Base-by-base conservation (phyloP, 2,329 filamentous ascomycete species). In the Colletotrichum kahawae region DNA sequence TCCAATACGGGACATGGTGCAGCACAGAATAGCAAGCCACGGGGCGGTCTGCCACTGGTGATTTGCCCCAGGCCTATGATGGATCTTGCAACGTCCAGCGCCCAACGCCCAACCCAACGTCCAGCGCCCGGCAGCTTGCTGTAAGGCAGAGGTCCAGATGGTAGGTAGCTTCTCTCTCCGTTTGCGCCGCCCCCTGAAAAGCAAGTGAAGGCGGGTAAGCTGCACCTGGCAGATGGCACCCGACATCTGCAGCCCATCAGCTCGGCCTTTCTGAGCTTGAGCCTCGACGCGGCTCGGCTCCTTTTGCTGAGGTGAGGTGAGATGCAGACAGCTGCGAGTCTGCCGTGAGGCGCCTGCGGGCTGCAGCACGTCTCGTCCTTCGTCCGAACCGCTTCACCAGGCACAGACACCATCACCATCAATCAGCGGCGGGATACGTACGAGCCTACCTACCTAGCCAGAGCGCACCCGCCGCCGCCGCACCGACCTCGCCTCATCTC, bases 401-500 rank as follows among this genome's bases (percentile, higher is more conserved):
- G 38, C 38, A 43, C 16, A 43, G 38, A 18, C 38, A 43, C n/a
- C 54, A 57, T 29, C 54, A 24, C 54, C 54, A 57, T 48, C 43
- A 48, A 48, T 48, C 43, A 48, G 18, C 18, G 43, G 18, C 43
- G 27, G 54, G 43, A 56, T 65, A 24, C 38, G 31, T 31, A 31
- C 31, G 31, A 48, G 43, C 18, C 43, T 21, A 48, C 24, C 24
- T 24, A 24, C 24, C 24, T 24, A 24, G 43, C 43, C 43, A 48
- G 43, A 48, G 43, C 43, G 18, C 43, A 48, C 43, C 43, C 7
- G 10, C 57, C 59, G 24, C 34, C 43, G 31, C 54, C 69, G 72
- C 72, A 75, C 72, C 72, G 57, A 67, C 72, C 72, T 75, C 72
- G 24, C 43, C 63, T 72, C 69, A 75, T 67, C 57, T 72, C 69